phyloP scores from a whole-genome alignment of 2,329 filamentous ascomycete species.

The Xylaria sp. region DNA sequence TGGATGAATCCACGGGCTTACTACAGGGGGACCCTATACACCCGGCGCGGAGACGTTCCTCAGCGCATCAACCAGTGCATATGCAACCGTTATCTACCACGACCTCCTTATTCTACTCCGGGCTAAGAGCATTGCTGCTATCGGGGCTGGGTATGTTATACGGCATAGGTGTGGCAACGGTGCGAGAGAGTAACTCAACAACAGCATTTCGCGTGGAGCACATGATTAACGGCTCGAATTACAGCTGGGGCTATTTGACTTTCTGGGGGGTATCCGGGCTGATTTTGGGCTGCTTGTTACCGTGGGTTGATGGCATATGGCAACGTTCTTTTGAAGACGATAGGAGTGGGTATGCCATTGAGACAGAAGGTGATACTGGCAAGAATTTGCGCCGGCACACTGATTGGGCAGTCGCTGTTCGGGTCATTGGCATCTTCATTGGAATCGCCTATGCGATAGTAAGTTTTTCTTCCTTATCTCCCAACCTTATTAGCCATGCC shows the following conservation, averaged over 20 bases:
- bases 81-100: slow-evolving; percentile 45
- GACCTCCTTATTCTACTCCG: slow-evolving; percentile 59
- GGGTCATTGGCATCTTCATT: slow-evolving; percentile 69
- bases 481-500: not conserved
- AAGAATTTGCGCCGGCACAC: slow-evolving; percentile 45
- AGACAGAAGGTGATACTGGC: slow-evolving; percentile 45
- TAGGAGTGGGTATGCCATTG: slow-evolving; percentile 42
- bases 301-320: slow-evolving; percentile 84
- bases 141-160: slow-evolving; percentile 85
- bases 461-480: slow-evolving; percentile 3
- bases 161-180: slow-evolving; percentile 80
- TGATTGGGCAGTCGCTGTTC: slow-evolving; percentile 75
- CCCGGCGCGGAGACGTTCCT: slow-evolving; percentile 51
- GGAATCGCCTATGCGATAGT: slow-evolving; percentile 75
- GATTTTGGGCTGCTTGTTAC: slow-evolving; percentile 79
- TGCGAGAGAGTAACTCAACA: slow-evolving; percentile 73
- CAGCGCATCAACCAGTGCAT: slow-evolving; percentile 45
- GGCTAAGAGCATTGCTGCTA: slow-evolving; percentile 70
- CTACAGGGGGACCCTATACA: slow-evolving; percentile 46
- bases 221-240: slow-evolving; percentile 53
- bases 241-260: slow-evolving; percentile 73
- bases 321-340: slow-evolving; percentile 58
- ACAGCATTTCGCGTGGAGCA: slow-evolving; percentile 67
- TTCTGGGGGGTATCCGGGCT: slow-evolving; percentile 88
- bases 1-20: slow-evolving; percentile 45